Conservation (phyloP, 768 basidiomycete genomes). For the Lentinula edodes region DNA sequence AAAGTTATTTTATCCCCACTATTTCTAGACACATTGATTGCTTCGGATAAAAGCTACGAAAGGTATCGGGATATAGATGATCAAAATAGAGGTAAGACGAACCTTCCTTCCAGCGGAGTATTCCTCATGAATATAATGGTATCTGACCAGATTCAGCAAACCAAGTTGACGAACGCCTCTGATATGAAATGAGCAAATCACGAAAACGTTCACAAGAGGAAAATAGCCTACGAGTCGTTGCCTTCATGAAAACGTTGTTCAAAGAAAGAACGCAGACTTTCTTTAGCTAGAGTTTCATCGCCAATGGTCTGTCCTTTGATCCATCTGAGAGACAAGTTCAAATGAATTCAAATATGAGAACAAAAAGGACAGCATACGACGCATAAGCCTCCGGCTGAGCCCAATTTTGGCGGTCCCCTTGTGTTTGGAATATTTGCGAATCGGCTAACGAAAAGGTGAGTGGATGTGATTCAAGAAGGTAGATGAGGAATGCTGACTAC, state of each 20-base stretch:
- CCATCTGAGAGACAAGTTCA: slow-evolving; percentile 40
- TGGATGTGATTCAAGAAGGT: not conserved
- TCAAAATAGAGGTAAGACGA: slow-evolving; percentile 6
- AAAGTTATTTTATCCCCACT: slow-evolving; percentile 66
- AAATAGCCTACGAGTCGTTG: slow-evolving; percentile 65
- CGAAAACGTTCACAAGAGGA: not conserved
- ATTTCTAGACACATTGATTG: slow-evolving; percentile 71
- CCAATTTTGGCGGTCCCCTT: slow-evolving; percentile 60
- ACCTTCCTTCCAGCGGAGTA: slow-evolving; percentile 66
- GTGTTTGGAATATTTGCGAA: slow-evolving; percentile 54
- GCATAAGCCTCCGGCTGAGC: slow-evolving; percentile 58
- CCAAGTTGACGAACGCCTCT: slow-evolving; percentile 81
- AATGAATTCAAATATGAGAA: not conserved
- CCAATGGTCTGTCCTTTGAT: slow-evolving; percentile 59
- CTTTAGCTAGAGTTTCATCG: slow-evolving; percentile 64
- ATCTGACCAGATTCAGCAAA: slow-evolving; percentile 67
- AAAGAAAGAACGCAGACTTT: slow-evolving; percentile 73
- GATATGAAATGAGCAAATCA: not conserved
- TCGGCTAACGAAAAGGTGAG: slow-evolving; percentile 26
- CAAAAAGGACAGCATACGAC: slow-evolving; percentile 34
- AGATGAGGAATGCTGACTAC: slow-evolving; percentile 24
- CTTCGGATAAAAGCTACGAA: slow-evolving; percentile 64
- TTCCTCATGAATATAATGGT: slow-evolving; percentile 72
- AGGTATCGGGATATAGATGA: not conserved
- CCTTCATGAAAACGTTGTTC: slow-evolving; percentile 81